These are phyloP conservation scores for Aureobasidium sp. DNA, from an alignment of 2,329 filamentous ascomycete species.

Conservation along the genomic window DNA sequence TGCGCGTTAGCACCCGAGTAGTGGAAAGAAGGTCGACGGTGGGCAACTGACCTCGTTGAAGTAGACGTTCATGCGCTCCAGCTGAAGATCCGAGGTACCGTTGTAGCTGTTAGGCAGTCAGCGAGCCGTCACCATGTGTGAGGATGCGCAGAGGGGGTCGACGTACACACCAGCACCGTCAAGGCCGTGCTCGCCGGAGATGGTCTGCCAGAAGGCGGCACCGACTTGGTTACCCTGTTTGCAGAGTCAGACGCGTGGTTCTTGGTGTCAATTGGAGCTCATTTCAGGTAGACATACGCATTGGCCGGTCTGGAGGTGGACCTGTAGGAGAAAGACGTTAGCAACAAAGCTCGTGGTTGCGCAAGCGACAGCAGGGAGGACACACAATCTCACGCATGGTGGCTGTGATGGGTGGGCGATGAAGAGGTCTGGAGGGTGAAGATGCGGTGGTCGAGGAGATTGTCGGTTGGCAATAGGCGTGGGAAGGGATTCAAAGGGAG, in stretches of 20 bases:
- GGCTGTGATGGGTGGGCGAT: conserved; percentile 17
- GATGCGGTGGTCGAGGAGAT: conserved; percentile 10
- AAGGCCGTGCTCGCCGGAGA: conserved; percentile 74
- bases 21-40: conserved; percentile 16
- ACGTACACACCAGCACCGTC: conserved; percentile 93
- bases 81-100: conserved; percentile 95
- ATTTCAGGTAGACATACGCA: conserved; percentile 59
- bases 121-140: conserved; percentile 16
- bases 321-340: conserved; percentile 57
- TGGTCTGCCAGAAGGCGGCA: conserved; percentile 88
- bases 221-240: conserved; percentile 97
- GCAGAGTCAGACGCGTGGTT: background rate
- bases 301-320: conserved; percentile 99
- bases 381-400: conserved; percentile 65
- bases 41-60: conserved; percentile 74
- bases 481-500: conserved; percentile 4
- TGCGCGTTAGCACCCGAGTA: conserved; percentile 23
- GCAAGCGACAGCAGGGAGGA: conserved; percentile 23
- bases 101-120: conserved; percentile 62
- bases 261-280: conserved; percentile 9
- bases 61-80: conserved; percentile 99
- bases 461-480: conserved; percentile 10
- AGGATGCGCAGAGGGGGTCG: background rate
- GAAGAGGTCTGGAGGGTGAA: conserved; percentile 4
- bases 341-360: conserved; percentile 33